Conservation (phyloP, 2,329 filamentous ascomycete genomes). For the Chaetomium sp. region DNA sequence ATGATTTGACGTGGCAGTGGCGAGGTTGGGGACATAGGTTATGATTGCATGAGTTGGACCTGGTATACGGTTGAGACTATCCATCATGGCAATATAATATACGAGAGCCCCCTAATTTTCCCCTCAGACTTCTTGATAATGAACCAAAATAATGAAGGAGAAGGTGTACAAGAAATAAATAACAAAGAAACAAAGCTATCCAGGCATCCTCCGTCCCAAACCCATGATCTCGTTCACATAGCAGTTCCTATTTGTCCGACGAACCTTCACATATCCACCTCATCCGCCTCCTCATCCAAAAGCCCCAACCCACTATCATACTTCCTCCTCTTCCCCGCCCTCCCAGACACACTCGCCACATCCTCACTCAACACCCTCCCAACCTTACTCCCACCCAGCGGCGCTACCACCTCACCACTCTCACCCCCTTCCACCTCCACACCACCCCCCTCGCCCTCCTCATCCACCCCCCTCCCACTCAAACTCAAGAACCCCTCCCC, state of each 20-base stretch:
- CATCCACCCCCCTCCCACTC: neutral
- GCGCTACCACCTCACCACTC: conserved; percentile 12
- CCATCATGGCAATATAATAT: neutral
- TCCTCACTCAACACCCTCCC: conserved; percentile 36
- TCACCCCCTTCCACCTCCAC: too few relatives aligned
- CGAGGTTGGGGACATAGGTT: neutral
- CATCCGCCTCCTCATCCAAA: conserved; percentile 55
- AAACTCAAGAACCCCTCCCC: conserved; percentile 49
- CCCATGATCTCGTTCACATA: neutral
- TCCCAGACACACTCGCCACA: conserved; percentile 37
- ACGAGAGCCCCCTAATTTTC: neutral
- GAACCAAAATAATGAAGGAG: neutral
- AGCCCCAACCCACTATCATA: conserved; percentile 60
- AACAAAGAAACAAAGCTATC: neutral
- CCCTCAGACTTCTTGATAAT: neutral
- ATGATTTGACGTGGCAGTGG: neutral
- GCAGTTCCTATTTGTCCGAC: neutral
- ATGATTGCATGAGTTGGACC: neutral
- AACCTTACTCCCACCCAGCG: conserved; percentile 13
- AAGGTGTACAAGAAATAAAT: neutral
- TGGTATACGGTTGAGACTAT: neutral
- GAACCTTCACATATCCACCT: conserved; percentile 23
- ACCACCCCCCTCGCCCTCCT: conserved; percentile 30
- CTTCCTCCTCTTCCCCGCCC: conserved; percentile 48
- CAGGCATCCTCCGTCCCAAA: neutral